Evolutionary conservation across 257 asterid species (phyloP).

Genomic region (Solanum piurae): DNA sequence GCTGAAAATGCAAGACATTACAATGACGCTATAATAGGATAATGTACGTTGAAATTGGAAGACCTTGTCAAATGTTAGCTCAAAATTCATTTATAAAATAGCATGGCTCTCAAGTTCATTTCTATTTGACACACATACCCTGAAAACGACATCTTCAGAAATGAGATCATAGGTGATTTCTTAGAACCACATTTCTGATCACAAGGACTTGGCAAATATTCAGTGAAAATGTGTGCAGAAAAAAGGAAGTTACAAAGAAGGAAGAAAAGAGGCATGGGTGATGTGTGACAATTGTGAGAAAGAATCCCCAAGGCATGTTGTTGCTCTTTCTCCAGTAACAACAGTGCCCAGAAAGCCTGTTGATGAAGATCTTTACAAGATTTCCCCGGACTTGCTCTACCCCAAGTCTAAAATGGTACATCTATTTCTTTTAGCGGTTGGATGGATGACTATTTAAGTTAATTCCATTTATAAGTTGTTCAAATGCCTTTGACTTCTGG

Average conservation of each 20-base stretch:
- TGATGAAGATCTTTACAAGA: conserved; percentile 79
- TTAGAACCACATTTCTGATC: neutral
- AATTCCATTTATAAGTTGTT: too few species aligned
- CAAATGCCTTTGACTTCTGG: too few species aligned
- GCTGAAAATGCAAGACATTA: neutral
- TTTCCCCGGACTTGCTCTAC: conserved; percentile 57
- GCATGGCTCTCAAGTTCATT: neutral
- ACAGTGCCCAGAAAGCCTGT: conserved; percentile 46
- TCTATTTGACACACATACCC: neutral
- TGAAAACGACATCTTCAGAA: neutral
- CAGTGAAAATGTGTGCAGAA: conserved; percentile 13
- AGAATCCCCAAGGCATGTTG: conserved; percentile 12
- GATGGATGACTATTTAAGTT: neutral
- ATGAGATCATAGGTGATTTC: neutral
- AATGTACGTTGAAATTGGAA: neutral
- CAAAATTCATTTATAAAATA: neutral
- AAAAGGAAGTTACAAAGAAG: conserved; percentile 18
- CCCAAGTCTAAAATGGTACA: conserved; percentile 36
- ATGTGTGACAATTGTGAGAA: conserved; percentile 33
- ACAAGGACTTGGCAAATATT: neutral
- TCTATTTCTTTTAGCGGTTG: neutral
- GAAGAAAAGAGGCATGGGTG: conserved; percentile 27
- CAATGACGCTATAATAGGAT: neutral
- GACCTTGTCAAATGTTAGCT: neutral
- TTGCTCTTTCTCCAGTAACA: neutral